Conservation (phyloP, 2,329 filamentous ascomycete species). For the Ophiostoma novo-ulmi region DNA sequence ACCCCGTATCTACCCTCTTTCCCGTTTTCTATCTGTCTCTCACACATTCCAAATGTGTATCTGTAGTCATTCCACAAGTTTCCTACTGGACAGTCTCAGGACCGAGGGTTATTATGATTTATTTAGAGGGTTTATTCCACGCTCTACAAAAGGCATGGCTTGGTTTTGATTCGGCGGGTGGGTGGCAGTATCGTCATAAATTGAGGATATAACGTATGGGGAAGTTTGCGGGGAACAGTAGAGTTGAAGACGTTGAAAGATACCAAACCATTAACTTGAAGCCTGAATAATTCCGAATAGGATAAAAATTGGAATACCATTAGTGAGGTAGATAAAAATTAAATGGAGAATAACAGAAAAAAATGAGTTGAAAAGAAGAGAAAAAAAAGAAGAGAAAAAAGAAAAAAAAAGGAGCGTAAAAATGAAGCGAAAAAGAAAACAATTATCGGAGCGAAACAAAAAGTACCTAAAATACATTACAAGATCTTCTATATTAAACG, state of each 20-base stretch:
- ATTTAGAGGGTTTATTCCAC: background rate
- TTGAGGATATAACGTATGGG: background rate
- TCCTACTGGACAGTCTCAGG: background rate
- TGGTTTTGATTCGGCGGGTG: background rate
- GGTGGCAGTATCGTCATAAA: background rate
- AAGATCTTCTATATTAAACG: background rate
- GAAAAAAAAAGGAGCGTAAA: background rate
- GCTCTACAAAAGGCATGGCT: background rate
- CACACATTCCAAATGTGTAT: background rate
- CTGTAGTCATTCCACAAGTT: conserved; percentile 2
- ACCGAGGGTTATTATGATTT: background rate
- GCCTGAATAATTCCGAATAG: too few species aligned
- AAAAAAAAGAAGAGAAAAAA: background rate
- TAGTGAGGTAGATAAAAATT: too few species aligned
- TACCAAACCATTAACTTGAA: too few species aligned
- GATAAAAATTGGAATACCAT: background rate
- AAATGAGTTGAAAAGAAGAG: background rate
- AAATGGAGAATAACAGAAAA: background rate
- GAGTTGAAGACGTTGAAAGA: background rate
- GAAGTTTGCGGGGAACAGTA: conserved; percentile 3
- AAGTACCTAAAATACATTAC: background rate
- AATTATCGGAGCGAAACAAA: background rate
- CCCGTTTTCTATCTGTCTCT: background rate
- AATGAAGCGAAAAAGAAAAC: background rate
- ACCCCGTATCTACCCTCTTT: background rate